Base-by-base conservation (phyloP, 768 basidiomycete species). In the Tylopilus sp. region DNA sequence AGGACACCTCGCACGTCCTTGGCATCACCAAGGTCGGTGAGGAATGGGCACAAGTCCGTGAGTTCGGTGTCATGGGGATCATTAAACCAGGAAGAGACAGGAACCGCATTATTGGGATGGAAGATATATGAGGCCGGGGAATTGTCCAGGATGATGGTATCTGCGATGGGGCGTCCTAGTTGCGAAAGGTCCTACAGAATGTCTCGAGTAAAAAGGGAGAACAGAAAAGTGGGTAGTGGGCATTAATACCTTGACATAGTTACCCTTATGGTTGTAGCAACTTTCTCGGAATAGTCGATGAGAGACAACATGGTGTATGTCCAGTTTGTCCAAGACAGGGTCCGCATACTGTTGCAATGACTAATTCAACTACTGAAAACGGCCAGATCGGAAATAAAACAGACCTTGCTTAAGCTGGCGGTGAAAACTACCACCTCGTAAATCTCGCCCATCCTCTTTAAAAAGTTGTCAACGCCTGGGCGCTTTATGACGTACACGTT, bases 201-300 rank as follows among this genome's bases (percentile, higher is more conserved):
- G 50, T 31, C 11, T 18, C 57, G n/a, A n/a, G n/a, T n/a, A 23
- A 61, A 49, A 48, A 25, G 13, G 15, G 12, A 20, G 22, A 38
- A 25, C 13, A 10, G 15, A 25, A 36, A 30, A n/a, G 46, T 28
- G 40, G 18, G n/a, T 22, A 15, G 8, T 18, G 57, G 77, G 38
- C n/a, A n/a, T n/a, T n/a, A n/a, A n/a, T 52, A 94, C 95, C 83
- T 99, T 99, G 72, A 99, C 95, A 69, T 98, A 99, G 74, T 95
- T 98, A 39, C 95, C 95, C 71, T 89, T 90, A 73, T 98, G 97
- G 67, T 97, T 98, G 69, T 98, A 98, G 71, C 97, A 99, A 65
- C 91, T 95, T 72, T 99, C 97, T 53, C 97, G 77, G 82, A 98
- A 99, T 45, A 99, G 72, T 54, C 97, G 81, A 69, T 99, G 95